Conservation (phyloP, 2,329 filamentous ascomycete genomes). For the Albophoma yamanashiensis region DNA sequence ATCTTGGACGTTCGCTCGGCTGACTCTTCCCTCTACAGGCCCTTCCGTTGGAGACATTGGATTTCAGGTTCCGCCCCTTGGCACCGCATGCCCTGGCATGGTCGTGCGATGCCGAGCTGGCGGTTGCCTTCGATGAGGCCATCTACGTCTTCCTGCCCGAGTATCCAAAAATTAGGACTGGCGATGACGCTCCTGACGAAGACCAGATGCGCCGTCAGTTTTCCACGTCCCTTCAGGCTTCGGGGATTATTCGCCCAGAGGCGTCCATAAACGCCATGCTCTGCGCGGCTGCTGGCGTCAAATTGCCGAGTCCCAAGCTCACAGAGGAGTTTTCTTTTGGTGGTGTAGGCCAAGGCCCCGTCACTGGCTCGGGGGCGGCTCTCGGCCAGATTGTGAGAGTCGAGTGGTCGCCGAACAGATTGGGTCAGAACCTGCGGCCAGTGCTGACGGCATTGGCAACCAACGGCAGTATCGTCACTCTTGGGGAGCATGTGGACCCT, state of each 20-base stretch:
- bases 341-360: slow-evolving; percentile 33
- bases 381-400: slow-evolving; percentile 44
- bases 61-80: slow-evolving; percentile 31
- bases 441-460: slow-evolving; percentile 40
- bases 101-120: slow-evolving; percentile 48
- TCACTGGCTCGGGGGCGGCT: slow-evolving; percentile 36
- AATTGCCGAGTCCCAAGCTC: slow-evolving; percentile 14
- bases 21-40: slow-evolving; percentile 16
- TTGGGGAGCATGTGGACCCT: slow-evolving; percentile 34
- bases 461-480: slow-evolving; percentile 36
- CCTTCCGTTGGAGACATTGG: slow-evolving; percentile 35
- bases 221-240: slow-evolving; percentile 19
- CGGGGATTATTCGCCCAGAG: slow-evolving; percentile 25
- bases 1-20: neutral
- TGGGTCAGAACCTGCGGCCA: slow-evolving; percentile 43
- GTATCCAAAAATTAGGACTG: slow-evolving; percentile 17
- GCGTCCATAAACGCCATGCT: slow-evolving; percentile 34
- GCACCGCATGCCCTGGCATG: slow-evolving; percentile 34
- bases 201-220: slow-evolving; percentile 19
- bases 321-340: slow-evolving; percentile 20
- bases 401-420: slow-evolving; percentile 46
- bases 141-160: slow-evolving; percentile 41
- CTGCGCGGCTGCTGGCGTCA: slow-evolving; percentile 25
- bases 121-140: slow-evolving; percentile 45
- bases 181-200: slow-evolving; percentile 15